Evolutionary conservation across 345 rosid genomes (phyloP).

Genomic region (Corymbia maculata): DNA sequence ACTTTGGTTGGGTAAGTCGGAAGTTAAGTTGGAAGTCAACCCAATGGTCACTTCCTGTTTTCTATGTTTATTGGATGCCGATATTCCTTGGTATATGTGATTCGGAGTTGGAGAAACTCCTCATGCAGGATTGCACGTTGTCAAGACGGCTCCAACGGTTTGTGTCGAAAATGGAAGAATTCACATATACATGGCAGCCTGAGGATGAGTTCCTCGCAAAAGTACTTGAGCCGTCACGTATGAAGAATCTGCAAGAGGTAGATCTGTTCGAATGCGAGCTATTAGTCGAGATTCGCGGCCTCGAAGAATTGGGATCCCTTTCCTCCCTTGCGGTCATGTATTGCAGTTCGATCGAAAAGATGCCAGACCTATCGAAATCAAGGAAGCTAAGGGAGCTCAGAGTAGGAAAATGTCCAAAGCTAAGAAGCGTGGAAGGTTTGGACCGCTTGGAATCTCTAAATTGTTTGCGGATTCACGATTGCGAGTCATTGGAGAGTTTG

Average conservation of each 20-base stretch:
- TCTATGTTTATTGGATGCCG: background rate
- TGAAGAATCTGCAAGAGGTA: background rate
- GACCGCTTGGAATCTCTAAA: background rate
- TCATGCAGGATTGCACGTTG: fast-evolving
- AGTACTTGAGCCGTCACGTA: background rate
- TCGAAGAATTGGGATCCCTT: background rate
- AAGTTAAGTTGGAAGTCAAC: too few species aligned
- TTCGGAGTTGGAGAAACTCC: background rate
- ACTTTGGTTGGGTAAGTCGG: too few species aligned
- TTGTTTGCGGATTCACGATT: fast-evolving
- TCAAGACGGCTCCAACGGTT: fast-evolving
- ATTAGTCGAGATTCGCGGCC: background rate
- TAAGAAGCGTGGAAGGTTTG: background rate
- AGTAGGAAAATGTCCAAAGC: background rate
- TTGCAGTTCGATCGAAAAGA: background rate
- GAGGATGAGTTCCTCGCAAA: too few species aligned
- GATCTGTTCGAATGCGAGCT: fast-evolving
- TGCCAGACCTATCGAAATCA: background rate
- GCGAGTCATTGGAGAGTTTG: background rate
- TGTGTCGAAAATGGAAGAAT: fast-evolving
- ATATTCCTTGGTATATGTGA: background rate
- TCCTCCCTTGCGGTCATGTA: fast-evolving
- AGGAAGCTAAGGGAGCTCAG: background rate
- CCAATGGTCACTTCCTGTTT: too few species aligned
- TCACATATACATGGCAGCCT: too few species aligned